Evolutionary conservation across 305 asterid species (phyloP), one percentile per base, ranked within the genome.

Genomic region (Fraxinus sp.): DNA sequence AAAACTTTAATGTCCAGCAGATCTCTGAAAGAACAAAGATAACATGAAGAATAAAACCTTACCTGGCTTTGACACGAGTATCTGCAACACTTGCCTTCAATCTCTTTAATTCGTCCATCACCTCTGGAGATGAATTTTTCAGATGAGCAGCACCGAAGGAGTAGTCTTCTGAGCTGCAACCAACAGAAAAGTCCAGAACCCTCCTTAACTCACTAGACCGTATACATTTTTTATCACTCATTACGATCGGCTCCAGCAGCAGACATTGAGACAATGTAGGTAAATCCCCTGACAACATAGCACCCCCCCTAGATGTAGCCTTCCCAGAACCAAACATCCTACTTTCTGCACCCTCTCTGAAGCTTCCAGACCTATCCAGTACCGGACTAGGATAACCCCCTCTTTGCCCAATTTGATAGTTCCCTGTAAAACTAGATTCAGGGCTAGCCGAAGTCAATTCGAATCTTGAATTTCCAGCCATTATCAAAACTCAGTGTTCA

Each of bases 401-500:
- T 57, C 97, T 92, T 85, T 87, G 98, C 82, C 93, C 91, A 86
- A 84, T 90, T 78, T 90, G 89, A 88, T 92, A 92, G 87, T 86
- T 92, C 73, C 96, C 97, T 57, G 91, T 57, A 89, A 90, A 90
- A 81, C 89, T 83, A 9, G 93, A 84, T 62, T 93, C 99, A 6
- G 97, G 89, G 86, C 97, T 92, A 82, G 92, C 91, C 82, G 98
- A 91, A 43, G 86, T 85, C 87, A 90, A 88, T 80, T 93, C 98
- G 81, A 87, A 91, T 82, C 97, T 92, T 52, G 91, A 70, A 86
- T 90, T 93, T 86, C 99, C 99, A 84, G 93, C 97, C 99, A 96
- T 96, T 64, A 77, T 32, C 36, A 52, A 33, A 75, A 82, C 85
- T 82, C 75, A 86, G 79, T 33, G 75, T 70, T 78, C 85, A 84